Evolutionary conservation across 1,284 basidiomycete species (phyloP), one percentile per base, ranked within the genome.

Genomic region (Ustilago bromivora): DNA sequence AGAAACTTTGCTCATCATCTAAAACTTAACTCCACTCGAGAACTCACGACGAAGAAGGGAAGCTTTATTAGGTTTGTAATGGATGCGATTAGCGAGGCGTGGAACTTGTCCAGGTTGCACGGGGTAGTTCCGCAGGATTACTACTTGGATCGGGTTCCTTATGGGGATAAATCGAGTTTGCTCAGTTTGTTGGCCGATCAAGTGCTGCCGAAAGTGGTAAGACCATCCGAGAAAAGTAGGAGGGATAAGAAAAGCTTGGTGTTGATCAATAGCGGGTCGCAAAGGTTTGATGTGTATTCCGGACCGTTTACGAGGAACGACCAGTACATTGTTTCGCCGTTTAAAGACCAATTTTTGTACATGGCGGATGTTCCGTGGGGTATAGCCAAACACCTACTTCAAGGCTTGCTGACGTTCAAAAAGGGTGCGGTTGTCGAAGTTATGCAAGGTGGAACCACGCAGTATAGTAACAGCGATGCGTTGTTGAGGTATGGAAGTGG

Each of bases 1-100:
- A 78, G 85, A n/a, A 85, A 87, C 74, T 87, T 79, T 58, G 76
- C 79, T 5, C 66, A 72, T 51, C 80, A 82, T 32, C 66, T 79
- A 5, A 57, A 62, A 19, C 76, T 85, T 28, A 49, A 49, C 11
- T 62, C 60, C 31, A 49, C 72, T 7, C 53, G 59, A n/a, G 51
- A 78, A 52, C 70, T 85, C n/a, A 79, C 79, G 19, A 85, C 84
- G 12, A 61, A 70, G 49, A 74, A 77, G 19, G 84, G 83, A 19
- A 76, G 66, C 61, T 75, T 76, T 49, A 83, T 81, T 36, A 73
- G 81, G 4, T 69, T 71, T 23, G 69, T 68, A 54, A 82, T 85
- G 83, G 74, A 83, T 31, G 71, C 78, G 43, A 75, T 85, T 31
- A 78, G 80, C 0, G 62, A 66, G 47, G 72, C 74, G 3, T 85